These are phyloP conservation scores for Aspergillus pseudonomiae DNA, from an alignment of 2,329 filamentous ascomycete genomes.

Conservation along the genomic window DNA sequence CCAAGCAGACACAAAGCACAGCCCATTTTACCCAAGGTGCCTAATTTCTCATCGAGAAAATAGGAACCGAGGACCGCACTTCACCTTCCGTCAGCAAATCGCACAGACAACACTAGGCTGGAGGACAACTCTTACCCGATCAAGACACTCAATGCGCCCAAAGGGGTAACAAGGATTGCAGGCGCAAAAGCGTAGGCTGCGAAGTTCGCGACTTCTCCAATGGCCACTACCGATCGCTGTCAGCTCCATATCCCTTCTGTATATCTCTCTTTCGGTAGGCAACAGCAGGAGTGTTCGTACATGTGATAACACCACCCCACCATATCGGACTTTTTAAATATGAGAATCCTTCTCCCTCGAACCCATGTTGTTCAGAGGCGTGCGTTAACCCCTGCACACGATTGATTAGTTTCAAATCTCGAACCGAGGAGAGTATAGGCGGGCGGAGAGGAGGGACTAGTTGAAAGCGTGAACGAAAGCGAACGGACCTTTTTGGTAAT, in stretches of 20 bases:
- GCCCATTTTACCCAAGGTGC: constrained; percentile 87
- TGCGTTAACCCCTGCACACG: constrained; percentile 76
- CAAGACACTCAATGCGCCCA: constrained; percentile 90
- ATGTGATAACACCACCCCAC: constrained; percentile 92
- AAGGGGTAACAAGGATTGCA: constrained; percentile 94
- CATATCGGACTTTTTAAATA: constrained; percentile 94
- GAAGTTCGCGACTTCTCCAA: constrained; percentile 96
- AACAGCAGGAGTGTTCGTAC: constrained; percentile 56
- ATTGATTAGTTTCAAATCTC: constrained; percentile 24
- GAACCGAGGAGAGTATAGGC: constrained; percentile 11
- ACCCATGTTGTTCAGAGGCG: constrained; percentile 87
- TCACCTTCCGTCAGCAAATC: constrained; percentile 21
- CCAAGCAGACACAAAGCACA: constrained; percentile 96
- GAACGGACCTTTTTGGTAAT: constrained; percentile 91
- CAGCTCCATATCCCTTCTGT: constrained; percentile 10
- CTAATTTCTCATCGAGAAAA: constrained; percentile 86
- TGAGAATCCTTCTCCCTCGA: constrained; percentile 93
- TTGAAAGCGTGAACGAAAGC: constrained; percentile 6
- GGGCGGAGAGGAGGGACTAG: constrained; percentile 9
- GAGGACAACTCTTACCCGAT: constrained; percentile 63
- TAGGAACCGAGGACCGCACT: constrained; percentile 92
- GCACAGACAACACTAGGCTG: constrained; percentile 5
- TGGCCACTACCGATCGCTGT: constrained; percentile 65
- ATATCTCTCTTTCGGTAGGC: neutral
- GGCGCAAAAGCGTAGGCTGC: constrained; percentile 97